These are phyloP conservation scores for Coleophoma cylindrospora DNA, from an alignment of 2,329 filamentous ascomycete species.

Conservation along the genomic window DNA sequence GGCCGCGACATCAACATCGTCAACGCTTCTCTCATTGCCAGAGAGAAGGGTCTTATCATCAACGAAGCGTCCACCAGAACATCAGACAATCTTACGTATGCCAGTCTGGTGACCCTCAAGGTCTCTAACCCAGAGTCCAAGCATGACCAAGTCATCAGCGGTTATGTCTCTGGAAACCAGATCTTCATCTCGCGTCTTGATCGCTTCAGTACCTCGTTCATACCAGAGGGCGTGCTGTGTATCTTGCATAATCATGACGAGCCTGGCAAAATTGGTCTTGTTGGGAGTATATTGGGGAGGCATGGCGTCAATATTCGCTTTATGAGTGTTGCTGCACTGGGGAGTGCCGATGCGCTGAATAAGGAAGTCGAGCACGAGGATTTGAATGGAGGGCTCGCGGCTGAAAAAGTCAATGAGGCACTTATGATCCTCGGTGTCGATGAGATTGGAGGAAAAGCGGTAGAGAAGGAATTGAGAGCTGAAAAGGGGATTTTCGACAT, in stretches of 20 bases:
- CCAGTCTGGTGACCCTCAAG: slow-evolving; percentile 65
- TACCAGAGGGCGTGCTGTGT: slow-evolving; percentile 68
- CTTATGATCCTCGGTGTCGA: slow-evolving; percentile 79
- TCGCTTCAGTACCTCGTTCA: slow-evolving; percentile 69
- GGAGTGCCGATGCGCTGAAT: slow-evolving; percentile 7
- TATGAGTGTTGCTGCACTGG: slow-evolving; percentile 65
- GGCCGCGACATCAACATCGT: slow-evolving; percentile 75
- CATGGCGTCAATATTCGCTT: slow-evolving; percentile 74
- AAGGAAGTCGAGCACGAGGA: slow-evolving; percentile 7
- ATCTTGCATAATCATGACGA: slow-evolving; percentile 78
- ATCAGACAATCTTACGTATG: slow-evolving; percentile 57
- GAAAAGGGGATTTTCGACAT: slow-evolving; percentile 52
- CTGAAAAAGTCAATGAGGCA: slow-evolving; percentile 53
- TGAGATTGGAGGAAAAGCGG: slow-evolving; percentile 53
- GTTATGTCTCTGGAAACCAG: slow-evolving; percentile 59
- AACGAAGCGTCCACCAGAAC: slow-evolving; percentile 64
- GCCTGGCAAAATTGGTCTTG: slow-evolving; percentile 77
- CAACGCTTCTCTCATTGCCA: slow-evolving; percentile 70
- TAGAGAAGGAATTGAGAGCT: slow-evolving; percentile 41
- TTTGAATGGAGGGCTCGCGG: slow-evolving; percentile 23
- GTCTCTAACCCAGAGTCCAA: slow-evolving; percentile 19
- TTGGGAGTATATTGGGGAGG: slow-evolving; percentile 65
- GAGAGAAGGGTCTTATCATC: slow-evolving; percentile 72
- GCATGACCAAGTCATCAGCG: slow-evolving; percentile 48
- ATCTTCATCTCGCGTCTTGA: slow-evolving; percentile 69